Evolutionary conservation across 2,329 filamentous ascomycete genomes (phyloP).

Genomic region (Colletotrichum gigasporum): DNA sequence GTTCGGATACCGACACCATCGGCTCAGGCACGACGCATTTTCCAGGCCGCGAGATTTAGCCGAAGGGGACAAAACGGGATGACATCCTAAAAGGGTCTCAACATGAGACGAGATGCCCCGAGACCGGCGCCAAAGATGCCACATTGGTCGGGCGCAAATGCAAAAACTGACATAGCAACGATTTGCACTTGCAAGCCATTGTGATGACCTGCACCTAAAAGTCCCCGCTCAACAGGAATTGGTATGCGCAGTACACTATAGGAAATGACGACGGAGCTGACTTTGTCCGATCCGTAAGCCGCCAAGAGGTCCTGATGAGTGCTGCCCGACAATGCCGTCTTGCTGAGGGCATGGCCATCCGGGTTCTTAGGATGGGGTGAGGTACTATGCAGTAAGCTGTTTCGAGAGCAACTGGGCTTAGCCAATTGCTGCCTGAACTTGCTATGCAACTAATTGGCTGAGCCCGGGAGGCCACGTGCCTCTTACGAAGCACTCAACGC

Average conservation of each 20-base stretch:
- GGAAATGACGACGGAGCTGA: too few relatives aligned
- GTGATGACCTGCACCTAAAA: neutral
- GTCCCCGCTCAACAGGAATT: too few relatives aligned
- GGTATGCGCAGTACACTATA: too few relatives aligned
- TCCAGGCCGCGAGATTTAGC: neutral
- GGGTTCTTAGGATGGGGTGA: neutral
- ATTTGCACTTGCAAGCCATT: too few relatives aligned
- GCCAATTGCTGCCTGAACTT: neutral
- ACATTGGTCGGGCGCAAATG: neutral
- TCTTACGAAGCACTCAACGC: slow-evolving; percentile 7
- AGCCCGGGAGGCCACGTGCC: neutral
- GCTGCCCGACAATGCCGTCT: too few relatives aligned
- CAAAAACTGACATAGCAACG: too few relatives aligned
- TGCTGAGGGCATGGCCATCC: too few relatives aligned
- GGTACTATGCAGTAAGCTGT: neutral
- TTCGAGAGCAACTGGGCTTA: neutral
- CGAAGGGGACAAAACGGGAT: slow-evolving; percentile 7
- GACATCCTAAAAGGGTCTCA: neutral
- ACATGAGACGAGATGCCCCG: slow-evolving; percentile 14
- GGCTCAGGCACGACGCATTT: neutral
- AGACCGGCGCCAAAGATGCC: neutral
- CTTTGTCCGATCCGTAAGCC: neutral
- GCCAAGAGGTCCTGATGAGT: neutral
- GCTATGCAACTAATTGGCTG: neutral
- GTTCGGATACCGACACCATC: slow-evolving; percentile 13